Evolutionary conservation across 2,329 filamentous ascomycete species (phyloP).

Genomic region (Fusarium buxicola): DNA sequence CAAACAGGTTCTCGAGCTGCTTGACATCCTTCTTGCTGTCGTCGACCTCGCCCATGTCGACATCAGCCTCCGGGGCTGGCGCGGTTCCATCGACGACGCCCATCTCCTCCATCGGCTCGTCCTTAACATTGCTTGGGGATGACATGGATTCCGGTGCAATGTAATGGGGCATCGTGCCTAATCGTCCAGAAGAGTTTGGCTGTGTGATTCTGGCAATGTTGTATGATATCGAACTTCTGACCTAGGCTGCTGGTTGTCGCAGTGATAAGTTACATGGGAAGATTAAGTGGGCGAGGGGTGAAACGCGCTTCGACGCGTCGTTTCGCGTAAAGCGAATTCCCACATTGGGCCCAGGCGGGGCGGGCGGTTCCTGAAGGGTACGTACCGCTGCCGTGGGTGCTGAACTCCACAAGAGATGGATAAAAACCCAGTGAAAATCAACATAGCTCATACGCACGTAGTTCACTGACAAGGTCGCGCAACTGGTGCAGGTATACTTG

Average conservation of each 20-base stretch:
- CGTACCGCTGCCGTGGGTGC: slow-evolving; percentile 15
- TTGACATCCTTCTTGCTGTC: slow-evolving; percentile 60
- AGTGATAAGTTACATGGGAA: slow-evolving; percentile 36
- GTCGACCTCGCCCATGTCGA: slow-evolving; percentile 42
- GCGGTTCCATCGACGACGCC: slow-evolving; percentile 30
- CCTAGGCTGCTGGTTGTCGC: slow-evolving; percentile 32
- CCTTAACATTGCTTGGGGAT: slow-evolving; percentile 43
- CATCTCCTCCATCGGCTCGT: slow-evolving; percentile 44
- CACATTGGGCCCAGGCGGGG: too few species aligned
- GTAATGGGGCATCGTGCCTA: slow-evolving; percentile 40
- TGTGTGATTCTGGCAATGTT: background rate
- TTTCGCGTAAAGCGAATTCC: slow-evolving; percentile 45
- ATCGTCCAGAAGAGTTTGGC: background rate
- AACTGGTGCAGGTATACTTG: too few species aligned
- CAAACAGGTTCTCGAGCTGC: slow-evolving; percentile 68
- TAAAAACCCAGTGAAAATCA: too few species aligned
- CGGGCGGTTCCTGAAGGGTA: slow-evolving; percentile 14
- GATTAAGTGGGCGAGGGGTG: slow-evolving; percentile 29
- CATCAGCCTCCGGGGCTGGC: slow-evolving; percentile 30
- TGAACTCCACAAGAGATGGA: background rate
- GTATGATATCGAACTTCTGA: slow-evolving; percentile 3
- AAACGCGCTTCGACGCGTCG: slow-evolving; percentile 40
- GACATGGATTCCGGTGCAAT: slow-evolving; percentile 39
- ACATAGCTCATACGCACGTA: too few species aligned
- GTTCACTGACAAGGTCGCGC: too few species aligned